phyloP scores from a whole-genome alignment of 2,329 filamentous ascomycete genomes.

The Dothistroma septosporum region DNA sequence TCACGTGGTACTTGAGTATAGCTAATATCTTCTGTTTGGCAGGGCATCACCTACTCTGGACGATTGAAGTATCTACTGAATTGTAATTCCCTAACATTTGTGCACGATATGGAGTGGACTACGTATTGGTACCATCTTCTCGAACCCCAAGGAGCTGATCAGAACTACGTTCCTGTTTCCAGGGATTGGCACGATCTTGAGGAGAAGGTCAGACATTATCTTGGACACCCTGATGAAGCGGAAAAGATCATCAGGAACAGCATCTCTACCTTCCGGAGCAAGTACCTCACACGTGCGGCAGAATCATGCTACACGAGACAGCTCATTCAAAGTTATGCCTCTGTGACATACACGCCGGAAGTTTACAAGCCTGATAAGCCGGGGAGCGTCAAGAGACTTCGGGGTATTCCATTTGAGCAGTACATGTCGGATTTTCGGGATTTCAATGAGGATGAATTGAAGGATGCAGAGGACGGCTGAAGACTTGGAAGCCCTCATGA shows the following conservation, averaged over 20 bases:
- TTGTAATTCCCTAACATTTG: constrained; percentile 28
- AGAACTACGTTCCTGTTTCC: constrained; percentile 29
- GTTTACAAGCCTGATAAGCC: constrained; percentile 5
- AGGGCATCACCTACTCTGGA: constrained; percentile 29
- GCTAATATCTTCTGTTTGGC: too few relatives aligned
- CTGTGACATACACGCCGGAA: constrained; percentile 26
- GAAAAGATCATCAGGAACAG: constrained; percentile 27
- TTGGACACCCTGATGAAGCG: constrained; percentile 22
- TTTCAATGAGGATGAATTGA: constrained; percentile 4
- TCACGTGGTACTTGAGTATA: too few relatives aligned
- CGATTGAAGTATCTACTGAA: constrained; percentile 31
- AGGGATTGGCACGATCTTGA: constrained; percentile 29
- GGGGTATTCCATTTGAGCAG: constrained; percentile 9
- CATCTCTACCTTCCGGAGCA: constrained; percentile 25
- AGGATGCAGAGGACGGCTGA: neutral
- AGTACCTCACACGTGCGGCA: constrained; percentile 30
- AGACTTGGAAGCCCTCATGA: too few relatives aligned
- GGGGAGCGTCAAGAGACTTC: constrained; percentile 1
- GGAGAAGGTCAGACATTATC: constrained; percentile 23
- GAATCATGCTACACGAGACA: constrained; percentile 32
- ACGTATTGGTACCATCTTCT: constrained; percentile 29
- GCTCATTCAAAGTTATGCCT: constrained; percentile 26
- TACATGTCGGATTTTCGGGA: constrained; percentile 6
- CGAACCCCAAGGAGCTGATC: constrained; percentile 20
- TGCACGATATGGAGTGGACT: constrained; percentile 28